Percentiles rank a stretch among this genome's conserved stretches.
Conservation (phyloP, 2,329 filamentous ascomycete genomes). For the Xylariaceae sp. region DNA sequence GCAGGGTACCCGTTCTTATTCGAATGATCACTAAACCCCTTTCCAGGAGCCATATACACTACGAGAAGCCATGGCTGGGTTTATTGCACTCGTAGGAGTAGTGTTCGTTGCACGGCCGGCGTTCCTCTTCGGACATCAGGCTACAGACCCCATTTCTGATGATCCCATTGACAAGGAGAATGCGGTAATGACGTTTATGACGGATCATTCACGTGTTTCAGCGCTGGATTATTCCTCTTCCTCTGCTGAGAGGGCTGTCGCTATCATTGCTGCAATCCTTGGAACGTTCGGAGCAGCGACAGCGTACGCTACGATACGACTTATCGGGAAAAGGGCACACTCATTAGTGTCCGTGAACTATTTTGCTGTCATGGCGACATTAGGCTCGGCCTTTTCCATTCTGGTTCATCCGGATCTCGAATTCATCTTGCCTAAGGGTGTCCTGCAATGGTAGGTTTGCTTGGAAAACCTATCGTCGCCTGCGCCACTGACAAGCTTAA, state of each 20-base stretch:
- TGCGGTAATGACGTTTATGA: slow-evolving; percentile 9
- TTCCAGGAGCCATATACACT: slow-evolving; percentile 70
- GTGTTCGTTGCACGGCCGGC: slow-evolving; percentile 74
- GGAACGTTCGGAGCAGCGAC: slow-evolving; percentile 71
- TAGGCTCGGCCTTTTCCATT: slow-evolving; percentile 66
- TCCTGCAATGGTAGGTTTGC: slow-evolving; percentile 49
- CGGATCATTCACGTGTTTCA: slow-evolving; percentile 19
- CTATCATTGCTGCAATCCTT: slow-evolving; percentile 66
- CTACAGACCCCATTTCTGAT: slow-evolving; percentile 3
- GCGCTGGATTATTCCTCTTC: slow-evolving; percentile 41
- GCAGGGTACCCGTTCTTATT: background rate
- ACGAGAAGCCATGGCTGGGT: slow-evolving; percentile 68
- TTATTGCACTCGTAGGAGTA: slow-evolving; percentile 72
- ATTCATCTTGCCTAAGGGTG: slow-evolving; percentile 40
- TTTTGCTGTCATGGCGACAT: slow-evolving; percentile 68
- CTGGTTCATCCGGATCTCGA: slow-evolving; percentile 45
- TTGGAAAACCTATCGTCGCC: background rate
- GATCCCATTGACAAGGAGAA: background rate
- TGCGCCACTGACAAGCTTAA: background rate
- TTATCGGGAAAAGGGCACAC: slow-evolving; percentile 75
- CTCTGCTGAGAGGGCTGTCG: slow-evolving; percentile 64
- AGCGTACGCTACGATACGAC: slow-evolving; percentile 73
- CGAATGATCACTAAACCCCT: slow-evolving; percentile 41
- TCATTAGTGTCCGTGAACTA: slow-evolving; percentile 79
- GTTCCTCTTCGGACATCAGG: slow-evolving; percentile 52